Conservation (phyloP, 805 yeast genomes). For the Hanseniaspora clermontiae region DNA sequence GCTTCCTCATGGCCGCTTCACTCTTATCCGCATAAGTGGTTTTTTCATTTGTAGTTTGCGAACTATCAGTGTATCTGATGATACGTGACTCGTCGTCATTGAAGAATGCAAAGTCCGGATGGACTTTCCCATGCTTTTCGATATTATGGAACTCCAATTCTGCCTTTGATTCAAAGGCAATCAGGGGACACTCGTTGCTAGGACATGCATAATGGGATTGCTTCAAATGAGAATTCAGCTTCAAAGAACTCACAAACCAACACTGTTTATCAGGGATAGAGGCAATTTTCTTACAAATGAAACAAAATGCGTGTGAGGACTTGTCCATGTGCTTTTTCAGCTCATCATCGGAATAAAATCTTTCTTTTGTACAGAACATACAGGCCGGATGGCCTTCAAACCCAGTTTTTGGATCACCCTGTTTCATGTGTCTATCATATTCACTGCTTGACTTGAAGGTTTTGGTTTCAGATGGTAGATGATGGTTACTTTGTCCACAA, state of each 20-base stretch:
- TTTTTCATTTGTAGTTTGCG: constrained; percentile 30
- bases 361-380: constrained; percentile 55
- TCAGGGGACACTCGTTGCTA: constrained; percentile 72
- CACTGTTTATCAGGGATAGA: constrained; percentile 38
- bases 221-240: constrained; percentile 62
- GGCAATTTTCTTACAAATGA: constrained; percentile 64
- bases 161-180: constrained; percentile 76
- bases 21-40: constrained; percentile 43
- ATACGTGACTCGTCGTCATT: constrained; percentile 4
- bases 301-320: constrained; percentile 76
- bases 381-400: constrained; percentile 86
- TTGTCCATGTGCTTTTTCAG: constrained; percentile 60
- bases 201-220: constrained; percentile 64
- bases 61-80: constrained; percentile 6
- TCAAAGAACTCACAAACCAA: constrained; percentile 66
- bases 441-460: constrained; percentile 47
- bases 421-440: constrained; percentile 54
- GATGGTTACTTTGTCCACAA: constrained; percentile 65
- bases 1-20: constrained; percentile 33
- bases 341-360: constrained; percentile 85
- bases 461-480: constrained; percentile 56
- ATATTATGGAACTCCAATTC: constrained; percentile 82
- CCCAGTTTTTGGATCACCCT: constrained; percentile 58
- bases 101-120: constrained; percentile 13
- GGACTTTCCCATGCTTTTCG: constrained; percentile 44